Evolutionary conservation across 306 rosid genomes (phyloP), one percentile per base, ranked within the genome.

Genomic region (Rosa persica): DNA sequence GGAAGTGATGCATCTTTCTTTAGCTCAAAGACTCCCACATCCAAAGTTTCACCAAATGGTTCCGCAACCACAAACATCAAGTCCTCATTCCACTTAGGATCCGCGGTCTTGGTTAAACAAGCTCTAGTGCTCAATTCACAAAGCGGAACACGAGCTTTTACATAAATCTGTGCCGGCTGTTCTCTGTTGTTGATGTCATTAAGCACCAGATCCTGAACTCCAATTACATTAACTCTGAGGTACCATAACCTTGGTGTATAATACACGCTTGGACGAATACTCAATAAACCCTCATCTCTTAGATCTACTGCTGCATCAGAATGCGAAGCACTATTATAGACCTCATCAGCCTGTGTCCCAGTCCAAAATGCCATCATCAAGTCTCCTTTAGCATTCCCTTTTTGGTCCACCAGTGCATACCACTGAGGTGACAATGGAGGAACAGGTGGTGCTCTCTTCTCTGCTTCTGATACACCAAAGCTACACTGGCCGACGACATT

Each of bases 291-390:
- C 6, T 38, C 0, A 42, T 46, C 48, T 15, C 51, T 39, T 4
- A 36, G 19, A 51, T 78, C 27, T 3, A 61, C 43, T 8, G 38
- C 34, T n/a, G 67, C 39, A 74, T 64, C 79, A 5, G 67, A 61
- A 61, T 61, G 67, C 4, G 3, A 4, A 61, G 67, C 39, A 27
- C 0, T 5, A 15, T 13, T 27, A 61, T 61, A 61, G 67, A 12
- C 39, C 19, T 61, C 40, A 61, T 74, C 77, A 0, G 62, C 84
- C 42, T 84, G 90, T 47, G 77, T 82, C 55, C 90, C 88, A 8
- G 82, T 51, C 90, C 88, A 87, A 71, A 36, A 19, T 44, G 83
- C 76, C 3, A 82, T n/a, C 86, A 84, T 77, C 51, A 87, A 57
- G 61, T 77, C 84, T 75, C 40, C 52, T 20, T 10, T 47, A 13